phyloP scores from a whole-genome alignment of 2,329 filamentous ascomycete genomes.

The Claviceps arundinis region DNA sequence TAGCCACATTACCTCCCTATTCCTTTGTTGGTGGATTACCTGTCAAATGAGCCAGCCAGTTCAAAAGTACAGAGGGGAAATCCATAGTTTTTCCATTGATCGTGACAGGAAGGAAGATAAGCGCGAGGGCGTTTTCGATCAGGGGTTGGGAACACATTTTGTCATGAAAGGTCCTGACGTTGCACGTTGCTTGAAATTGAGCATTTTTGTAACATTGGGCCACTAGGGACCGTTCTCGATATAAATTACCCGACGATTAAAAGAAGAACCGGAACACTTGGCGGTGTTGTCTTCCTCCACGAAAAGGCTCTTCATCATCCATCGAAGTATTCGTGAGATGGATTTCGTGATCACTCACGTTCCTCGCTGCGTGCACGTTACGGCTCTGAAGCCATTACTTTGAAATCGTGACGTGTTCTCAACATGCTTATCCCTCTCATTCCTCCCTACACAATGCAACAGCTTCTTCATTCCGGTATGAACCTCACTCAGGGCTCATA shows the following conservation, averaged over 20 bases:
- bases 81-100: no score
- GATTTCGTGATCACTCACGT: background rate
- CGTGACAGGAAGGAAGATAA: no score
- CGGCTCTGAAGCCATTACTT: background rate
- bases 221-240: slow-evolving; percentile 9
- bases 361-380: background rate
- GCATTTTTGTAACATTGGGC: slow-evolving; percentile 23
- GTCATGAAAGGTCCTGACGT: background rate
- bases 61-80: no score
- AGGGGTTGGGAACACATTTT: background rate
- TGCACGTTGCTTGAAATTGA: slow-evolving; percentile 15
- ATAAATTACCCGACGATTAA: background rate
- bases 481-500: no score
- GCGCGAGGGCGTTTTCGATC: no score
- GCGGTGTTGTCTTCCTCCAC: background rate
- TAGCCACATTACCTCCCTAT: no score
- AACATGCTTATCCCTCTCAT: background rate
- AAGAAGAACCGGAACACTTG: background rate
- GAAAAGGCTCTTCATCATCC: background rate
- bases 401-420: background rate
- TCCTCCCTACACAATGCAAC: background rate
- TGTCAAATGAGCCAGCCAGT: no score
- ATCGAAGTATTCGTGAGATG: background rate
- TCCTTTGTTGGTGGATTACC: no score
- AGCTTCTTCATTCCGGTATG: background rate